Evolutionary conservation across 2,329 filamentous ascomycete genomes (phyloP).

Genomic region (Tolypocladium nubicola): DNA sequence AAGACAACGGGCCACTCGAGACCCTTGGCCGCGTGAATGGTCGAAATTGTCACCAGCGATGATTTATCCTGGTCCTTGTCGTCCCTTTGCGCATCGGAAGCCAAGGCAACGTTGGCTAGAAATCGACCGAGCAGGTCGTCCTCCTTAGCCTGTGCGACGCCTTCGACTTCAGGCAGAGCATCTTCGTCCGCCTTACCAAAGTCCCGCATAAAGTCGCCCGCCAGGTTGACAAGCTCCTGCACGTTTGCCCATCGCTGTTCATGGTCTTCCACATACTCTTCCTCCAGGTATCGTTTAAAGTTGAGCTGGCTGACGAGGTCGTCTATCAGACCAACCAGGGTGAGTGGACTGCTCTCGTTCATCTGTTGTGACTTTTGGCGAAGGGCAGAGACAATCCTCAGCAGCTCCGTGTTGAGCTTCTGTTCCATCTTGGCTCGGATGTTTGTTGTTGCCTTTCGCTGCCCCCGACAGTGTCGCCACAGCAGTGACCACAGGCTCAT

Average conservation of each 20-base stretch:
- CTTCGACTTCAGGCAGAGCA: conserved; percentile 56
- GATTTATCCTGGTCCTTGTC: conserved; percentile 44
- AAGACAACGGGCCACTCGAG: conserved; percentile 96
- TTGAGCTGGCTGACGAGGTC: conserved; percentile 52
- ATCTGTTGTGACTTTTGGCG: conserved; percentile 18
- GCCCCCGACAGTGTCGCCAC: conserved; percentile 40
- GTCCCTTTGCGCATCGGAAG: conserved; percentile 62
- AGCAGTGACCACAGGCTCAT: conserved; percentile 70
- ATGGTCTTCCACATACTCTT: conserved; percentile 61
- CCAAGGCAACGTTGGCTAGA: conserved; percentile 82
- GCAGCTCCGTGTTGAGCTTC: conserved; percentile 39
- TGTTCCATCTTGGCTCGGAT: conserved; percentile 41
- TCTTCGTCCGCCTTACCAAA: conserved; percentile 38
- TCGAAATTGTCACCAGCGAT: conserved; percentile 76
- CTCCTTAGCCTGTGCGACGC: conserved; percentile 57
- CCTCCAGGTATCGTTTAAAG: conserved; percentile 64
- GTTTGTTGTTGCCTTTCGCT: conserved; percentile 34
- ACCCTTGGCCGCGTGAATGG: conserved; percentile 92
- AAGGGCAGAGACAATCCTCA: conserved; percentile 28
- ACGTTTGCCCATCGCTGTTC: conserved; percentile 82
- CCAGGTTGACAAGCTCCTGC: conserved; percentile 74
- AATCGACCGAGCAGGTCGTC: conserved; percentile 60
- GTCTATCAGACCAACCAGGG: conserved; percentile 38
- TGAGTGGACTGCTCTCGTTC: conserved; percentile 14
- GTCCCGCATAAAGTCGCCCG: conserved; percentile 54